Conservation (phyloP, 176 grass and related monocot genomes). For the Oryza australiensis region DNA sequence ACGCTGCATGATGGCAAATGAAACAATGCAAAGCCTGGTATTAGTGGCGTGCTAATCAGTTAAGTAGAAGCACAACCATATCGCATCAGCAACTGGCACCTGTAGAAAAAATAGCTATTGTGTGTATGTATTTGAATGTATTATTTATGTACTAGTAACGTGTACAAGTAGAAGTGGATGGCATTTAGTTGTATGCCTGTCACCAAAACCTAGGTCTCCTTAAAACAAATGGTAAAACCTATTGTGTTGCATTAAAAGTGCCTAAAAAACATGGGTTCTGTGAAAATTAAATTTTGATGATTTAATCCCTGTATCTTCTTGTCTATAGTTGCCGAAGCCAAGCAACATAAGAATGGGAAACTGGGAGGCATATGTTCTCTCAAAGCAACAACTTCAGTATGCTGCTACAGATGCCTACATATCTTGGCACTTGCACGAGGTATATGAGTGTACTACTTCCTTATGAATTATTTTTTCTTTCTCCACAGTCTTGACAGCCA, state of each 20-base stretch:
- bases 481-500: background rate
- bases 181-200: background rate
- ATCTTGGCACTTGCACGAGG: slow-evolving; percentile 88
- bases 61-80: background rate
- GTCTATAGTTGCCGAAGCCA: slow-evolving; percentile 71
- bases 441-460: slow-evolving; percentile 33
- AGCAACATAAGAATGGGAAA: slow-evolving; percentile 91
- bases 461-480: slow-evolving; percentile 27
- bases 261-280: background rate
- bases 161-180: background rate
- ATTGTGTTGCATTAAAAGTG: background rate
- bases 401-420: slow-evolving; percentile 96
- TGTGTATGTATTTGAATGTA: background rate
- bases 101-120: background rate
- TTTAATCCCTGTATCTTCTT: slow-evolving; percentile 13
- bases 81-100: background rate
- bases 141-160: background rate
- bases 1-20: background rate
- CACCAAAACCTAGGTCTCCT: background rate
- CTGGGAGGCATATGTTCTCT: slow-evolving; percentile 75
- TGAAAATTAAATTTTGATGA: slow-evolving; percentile 2
- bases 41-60: background rate
- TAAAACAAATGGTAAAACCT: no score
- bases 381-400: slow-evolving; percentile 76
- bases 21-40: background rate